A percentile compares a stretch with the other conserved stretches of the same genome.
phyloP scores from a whole-genome alignment of 257 asterid genomes.

The Avicennia marina region DNA sequence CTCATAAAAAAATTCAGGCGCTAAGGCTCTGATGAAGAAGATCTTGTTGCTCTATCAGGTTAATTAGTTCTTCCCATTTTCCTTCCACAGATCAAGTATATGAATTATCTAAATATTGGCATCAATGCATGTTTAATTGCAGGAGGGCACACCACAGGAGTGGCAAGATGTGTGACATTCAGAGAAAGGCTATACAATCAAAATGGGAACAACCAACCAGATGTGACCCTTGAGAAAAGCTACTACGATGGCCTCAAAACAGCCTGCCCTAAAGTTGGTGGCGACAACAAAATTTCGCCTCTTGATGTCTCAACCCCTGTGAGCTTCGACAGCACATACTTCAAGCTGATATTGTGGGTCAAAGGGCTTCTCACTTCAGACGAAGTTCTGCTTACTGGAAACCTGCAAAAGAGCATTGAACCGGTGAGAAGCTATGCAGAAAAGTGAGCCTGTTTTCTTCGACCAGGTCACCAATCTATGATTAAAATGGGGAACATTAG shows the following conservation, averaged over 20 bases:
- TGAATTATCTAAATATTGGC: neutral
- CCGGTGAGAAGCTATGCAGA: conserved; percentile 59
- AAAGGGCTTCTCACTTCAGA: conserved; percentile 75
- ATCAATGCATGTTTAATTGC: no score
- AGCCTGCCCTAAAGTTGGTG: conserved; percentile 60
- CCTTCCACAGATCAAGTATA: neutral
- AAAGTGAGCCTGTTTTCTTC: conserved; percentile 48
- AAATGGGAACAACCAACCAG: conserved; percentile 60
- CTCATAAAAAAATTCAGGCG: conserved; percentile 43
- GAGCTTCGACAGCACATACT: conserved; percentile 70
- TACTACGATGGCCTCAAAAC: conserved; percentile 47
- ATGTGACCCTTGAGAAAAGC: conserved; percentile 45
- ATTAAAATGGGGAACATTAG: conserved; percentile 62
- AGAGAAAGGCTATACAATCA: conserved; percentile 69
- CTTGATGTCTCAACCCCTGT: conserved; percentile 61
- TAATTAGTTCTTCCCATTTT: neutral
- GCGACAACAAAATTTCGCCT: conserved; percentile 64
- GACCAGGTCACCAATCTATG: conserved; percentile 68
- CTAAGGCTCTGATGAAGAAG: conserved; percentile 59
- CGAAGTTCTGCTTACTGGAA: conserved; percentile 56
- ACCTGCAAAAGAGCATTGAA: conserved; percentile 28
- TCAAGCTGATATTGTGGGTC: conserved; percentile 50
- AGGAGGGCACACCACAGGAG: conserved; percentile 80
- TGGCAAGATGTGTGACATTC: conserved; percentile 70
- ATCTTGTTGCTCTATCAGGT: conserved; percentile 83